Base-by-base conservation (phyloP, 1,284 basidiomycete genomes). In the Leccinum griseonigrum region DNA sequence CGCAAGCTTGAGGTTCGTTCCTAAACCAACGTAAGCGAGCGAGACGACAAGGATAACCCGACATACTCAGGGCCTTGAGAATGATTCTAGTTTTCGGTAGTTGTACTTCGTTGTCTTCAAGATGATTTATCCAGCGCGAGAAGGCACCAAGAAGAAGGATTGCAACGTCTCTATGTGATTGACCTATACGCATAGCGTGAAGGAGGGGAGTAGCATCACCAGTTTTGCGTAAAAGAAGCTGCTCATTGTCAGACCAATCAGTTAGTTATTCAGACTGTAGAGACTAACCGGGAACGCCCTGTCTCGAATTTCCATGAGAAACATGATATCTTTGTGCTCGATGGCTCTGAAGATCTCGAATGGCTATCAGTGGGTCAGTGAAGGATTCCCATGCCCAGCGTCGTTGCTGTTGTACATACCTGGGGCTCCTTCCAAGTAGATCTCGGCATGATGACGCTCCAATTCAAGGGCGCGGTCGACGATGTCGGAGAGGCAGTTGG, bases 111-210 rank as follows among this genome's bases (percentile, higher is more conserved):
- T 83, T 83, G 62, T 91, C 91, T 67, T 88, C 84, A 1, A 94
- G 78, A 67, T 89, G 79, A 70, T 94, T 94, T 63, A 94, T 83
- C 78, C 85, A 94, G 29, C 90, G 83, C 18, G 90, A 92, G 68
- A 93, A 90, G 16, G 91, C 90, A 28, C 91, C 91, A 7, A 93
- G 71, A 3, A 94, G 77, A 10, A 92, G 67, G 61, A 94, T 88
- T 3, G 90, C 86, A 10, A 93, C 84, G 46, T 92, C 91, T 64
- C 84, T 79, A 68, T 92, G 87, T 36, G 85, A 83, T 64, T 81
- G 79, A 26, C 91, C 90, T 43, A 92, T 88, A 16, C 90, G 82
- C 84, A 93, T 91, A 0, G 91, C 90, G 70, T 93, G 90, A 22
- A 93, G 79, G 6, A 93, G 80, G 11, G 91, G 91, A 0, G 91